Base-by-base conservation (phyloP, 441 rosid genomes). In the Bocquillonia castaneifolia region DNA sequence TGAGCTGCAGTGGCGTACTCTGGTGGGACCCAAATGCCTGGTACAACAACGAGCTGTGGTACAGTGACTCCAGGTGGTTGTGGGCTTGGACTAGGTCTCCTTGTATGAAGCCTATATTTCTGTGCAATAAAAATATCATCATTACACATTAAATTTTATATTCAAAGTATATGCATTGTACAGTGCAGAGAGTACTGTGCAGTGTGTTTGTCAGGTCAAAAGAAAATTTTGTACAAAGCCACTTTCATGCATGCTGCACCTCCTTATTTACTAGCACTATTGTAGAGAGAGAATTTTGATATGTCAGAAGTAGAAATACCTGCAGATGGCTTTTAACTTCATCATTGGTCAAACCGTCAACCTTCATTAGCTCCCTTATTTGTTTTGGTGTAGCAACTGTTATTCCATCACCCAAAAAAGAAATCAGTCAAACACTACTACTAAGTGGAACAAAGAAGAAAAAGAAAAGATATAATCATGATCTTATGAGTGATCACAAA, bases 271-370 rank as follows among this genome's bases (percentile, higher is more conserved):
- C 48, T n/a, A n/a, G n/a, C n/a, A n/a, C n/a, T n/a, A n/a, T n/a
- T 23, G 47, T 0, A 0, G 15, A 31, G 15, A 42, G 17, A 63
- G 51, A n/a, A 66, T 31, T 53, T 50, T 59, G 56, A 54, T 48
- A 50, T 6, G 14, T 47, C 2, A 5, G 59, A 22, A 13, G 48
- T 9, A 40, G 23, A 34, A 7, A 23, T 47, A 91, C 99, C 99
- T 94, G 97, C 70, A 94, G 86, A 85, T 94, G 99, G 86, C 99
- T 94, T 76, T 94, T 94, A 59, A 93, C 96, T 90, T 93, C 97
- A 75, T 91, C 97, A 40, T 91, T 93, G 32, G 97, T 91, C 66
- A 94, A 85, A 59, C 99, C 97, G 76, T 94, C 99, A 40, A 91
- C 97, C 79, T 91, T 91, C 99, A 94, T 94, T 29, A 84, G 83